Evolutionary conservation across 2,329 filamentous ascomycete genomes (phyloP), one percentile per base, ranked within the genome.

Genomic region (Juglanconis oblonga): DNA sequence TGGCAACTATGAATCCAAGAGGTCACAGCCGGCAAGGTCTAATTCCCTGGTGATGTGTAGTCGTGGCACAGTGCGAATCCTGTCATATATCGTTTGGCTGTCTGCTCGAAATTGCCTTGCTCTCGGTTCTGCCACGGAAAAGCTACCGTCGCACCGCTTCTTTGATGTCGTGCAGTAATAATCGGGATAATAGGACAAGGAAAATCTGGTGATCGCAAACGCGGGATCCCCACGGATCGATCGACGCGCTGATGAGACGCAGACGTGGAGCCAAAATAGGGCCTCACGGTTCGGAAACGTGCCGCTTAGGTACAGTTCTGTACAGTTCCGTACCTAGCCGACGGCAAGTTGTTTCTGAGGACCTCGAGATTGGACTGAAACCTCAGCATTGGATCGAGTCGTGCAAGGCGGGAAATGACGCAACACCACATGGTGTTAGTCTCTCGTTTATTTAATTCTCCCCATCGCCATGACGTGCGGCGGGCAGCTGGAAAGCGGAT

Each of bases 331-430:
- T 13, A 13, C 10, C 38, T 5, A 10, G 38, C 38, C 38, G n/a
- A 13, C 38, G 35, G 4, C 36, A 52, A n/a, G 65, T 64, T 67
- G 33, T 14, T 17, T 24, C 38, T 40, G 24, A 24, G 8, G 35
- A 38, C 24, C n/a, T 35, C 9, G 50, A 52, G 17, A 29, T 40
- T 52, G 35, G 9, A 52, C 6, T 36, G 50, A 35, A 13, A 40
- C 50, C 38, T 13, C 38, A 42, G 6, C 5, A 42, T 42, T 4
- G 38, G 38, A 42, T 42, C 38, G 38, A 14, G 38, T 42, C 38
- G 38, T 42, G 38, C 38, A 42, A 10, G 10, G 38, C 38, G 5
- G 38, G 38, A 42, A 42, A 4, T 42, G 6, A 14, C 38, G 38
- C 38, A 14, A 42, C 38, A 11, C 10, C 38, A 24, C 24, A 24